These are phyloP conservation scores for Xylariaceae sp. DNA, from an alignment of 2,329 filamentous ascomycete genomes.

Conservation along the genomic window DNA sequence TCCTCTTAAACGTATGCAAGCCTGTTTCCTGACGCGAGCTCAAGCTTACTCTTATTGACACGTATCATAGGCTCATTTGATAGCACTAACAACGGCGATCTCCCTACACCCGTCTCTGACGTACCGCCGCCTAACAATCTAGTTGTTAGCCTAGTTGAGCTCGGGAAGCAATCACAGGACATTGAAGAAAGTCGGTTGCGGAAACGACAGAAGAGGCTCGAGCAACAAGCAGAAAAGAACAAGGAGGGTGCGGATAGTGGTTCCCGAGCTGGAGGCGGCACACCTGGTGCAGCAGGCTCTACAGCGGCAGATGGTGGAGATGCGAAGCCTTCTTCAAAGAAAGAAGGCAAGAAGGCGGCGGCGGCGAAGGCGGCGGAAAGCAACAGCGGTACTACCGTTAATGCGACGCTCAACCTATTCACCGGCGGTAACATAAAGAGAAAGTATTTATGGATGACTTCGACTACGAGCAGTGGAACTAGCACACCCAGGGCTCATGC, in stretches of 20 bases:
- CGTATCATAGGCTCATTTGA: slow-evolving; percentile 35
- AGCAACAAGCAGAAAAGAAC: slow-evolving; percentile 41
- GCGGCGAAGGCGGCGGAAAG: slow-evolving; percentile 68
- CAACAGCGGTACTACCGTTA: slow-evolving; percentile 68
- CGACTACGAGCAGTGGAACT: slow-evolving; percentile 45
- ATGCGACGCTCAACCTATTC: slow-evolving; percentile 74
- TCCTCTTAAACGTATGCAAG: slow-evolving; percentile 54
- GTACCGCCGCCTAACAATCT: slow-evolving; percentile 46
- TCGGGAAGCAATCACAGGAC: slow-evolving; percentile 61
- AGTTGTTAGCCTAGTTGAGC: slow-evolving; percentile 50
- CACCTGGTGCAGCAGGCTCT: slow-evolving; percentile 56
- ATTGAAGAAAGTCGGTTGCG: slow-evolving; percentile 66
- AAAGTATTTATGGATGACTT: slow-evolving; percentile 71
- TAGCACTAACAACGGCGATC: slow-evolving; percentile 35
- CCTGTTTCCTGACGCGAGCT: slow-evolving; percentile 3
- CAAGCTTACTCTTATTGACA: slow-evolving; percentile 32
- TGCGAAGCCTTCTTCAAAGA: slow-evolving; percentile 71
- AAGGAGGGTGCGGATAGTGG: slow-evolving; percentile 41
- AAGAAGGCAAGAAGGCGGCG: slow-evolving; percentile 73
- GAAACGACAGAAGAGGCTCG: slow-evolving; percentile 59
- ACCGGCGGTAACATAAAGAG: slow-evolving; percentile 53
- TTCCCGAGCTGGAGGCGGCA: slow-evolving; percentile 51
- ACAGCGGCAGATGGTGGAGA: slow-evolving; percentile 55
- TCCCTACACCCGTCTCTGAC: slow-evolving; percentile 43
- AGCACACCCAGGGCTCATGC: slow-evolving; percentile 41